Evolutionary conservation across 73 alveolate genomes (phyloP).

Genomic region (Blepharisma stoltei): DNA sequence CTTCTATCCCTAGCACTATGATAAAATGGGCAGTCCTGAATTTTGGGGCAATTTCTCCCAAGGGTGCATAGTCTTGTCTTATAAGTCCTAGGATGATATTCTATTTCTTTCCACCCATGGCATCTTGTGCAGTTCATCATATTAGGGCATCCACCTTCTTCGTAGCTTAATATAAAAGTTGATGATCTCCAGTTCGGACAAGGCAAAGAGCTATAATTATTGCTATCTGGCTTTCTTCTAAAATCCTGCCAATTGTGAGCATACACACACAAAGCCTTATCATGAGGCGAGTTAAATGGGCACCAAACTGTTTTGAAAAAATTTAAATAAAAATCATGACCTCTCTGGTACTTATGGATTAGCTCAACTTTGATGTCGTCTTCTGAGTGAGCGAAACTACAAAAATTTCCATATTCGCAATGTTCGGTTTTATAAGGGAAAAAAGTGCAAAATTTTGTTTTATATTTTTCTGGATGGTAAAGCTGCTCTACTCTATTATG

Average conservation of each 20-base stretch:
- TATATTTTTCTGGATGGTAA: conserved; percentile 79
- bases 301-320: conserved; percentile 95
- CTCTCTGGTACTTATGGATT: conserved; percentile 67
- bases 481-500: conserved; percentile 86
- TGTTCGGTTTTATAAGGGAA: conserved; percentile 62
- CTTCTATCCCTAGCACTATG: conserved; percentile 44
- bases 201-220: neutral
- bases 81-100: conserved; percentile 76
- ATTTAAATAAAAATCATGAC: conserved; percentile 75
- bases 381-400: conserved; percentile 84
- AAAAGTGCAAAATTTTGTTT: conserved; percentile 76
- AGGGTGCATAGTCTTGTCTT: conserved; percentile 69
- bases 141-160: conserved; percentile 78
- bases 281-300: conserved; percentile 88
- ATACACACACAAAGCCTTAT: conserved; percentile 90
- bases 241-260: conserved; percentile 97
- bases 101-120: conserved; percentile 92
- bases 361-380: conserved; percentile 74
- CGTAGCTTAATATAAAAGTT: conserved; percentile 37
- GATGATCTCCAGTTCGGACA: conserved; percentile 30
- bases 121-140: conserved; percentile 53
- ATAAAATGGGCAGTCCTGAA: conserved; percentile 47
- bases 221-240: conserved; percentile 81
- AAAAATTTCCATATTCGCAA: conserved; percentile 82
- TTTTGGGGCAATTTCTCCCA: conserved; percentile 46